Base-by-base conservation (phyloP, 371 early-diverging fungal species). In the Circinella minor region DNA sequence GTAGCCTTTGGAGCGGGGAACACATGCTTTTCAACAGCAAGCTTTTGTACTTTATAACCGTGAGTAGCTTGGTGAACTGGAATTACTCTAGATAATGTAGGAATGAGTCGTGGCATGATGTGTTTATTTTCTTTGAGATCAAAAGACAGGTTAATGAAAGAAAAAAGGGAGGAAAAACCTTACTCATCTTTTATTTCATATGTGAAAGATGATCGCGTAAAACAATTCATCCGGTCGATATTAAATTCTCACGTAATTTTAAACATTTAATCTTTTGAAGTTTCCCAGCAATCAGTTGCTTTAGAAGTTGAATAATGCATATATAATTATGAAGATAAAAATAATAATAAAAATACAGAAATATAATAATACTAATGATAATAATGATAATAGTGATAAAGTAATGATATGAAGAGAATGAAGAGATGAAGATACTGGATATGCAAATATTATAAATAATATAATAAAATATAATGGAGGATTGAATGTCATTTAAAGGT, bases 21-120 rank as follows among this genome's bases (percentile, higher is more conserved):
- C 17, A 66, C 68, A 67, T 83, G 78, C 17, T 59, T 64, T 6
- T 83, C 78, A 3, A 78, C 77, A 3, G 61, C 75, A 9, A 83
- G 63, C 17, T 71, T 71, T 61, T 76, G 77, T 13, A 43, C 62
- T 4, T 80, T 65, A 36, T 62, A 70, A 0, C 82, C 80, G 13
- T 69, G 71, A 1, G 78, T 75, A 0, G 61, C 60, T 27, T 72
- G 74, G 39, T 69, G 67, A 43, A 73, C 78, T 1, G 78, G 76
- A 14, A 82, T 78, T 36, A 37, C n/a, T 36, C 39, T 37, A 0
- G 66, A 67, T 17, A 20, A 10, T 34, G 63, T 39, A 10, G 73
- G 70, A 14, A 48, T 43, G 34, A 73, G 70, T 1, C 70, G 70
- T 9, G 70, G 64, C 73, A 73, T 73, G 36, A 63, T 37, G 43